phyloP scores from a whole-genome alignment of 306 rosid species.

The Vigna unguiculata region DNA sequence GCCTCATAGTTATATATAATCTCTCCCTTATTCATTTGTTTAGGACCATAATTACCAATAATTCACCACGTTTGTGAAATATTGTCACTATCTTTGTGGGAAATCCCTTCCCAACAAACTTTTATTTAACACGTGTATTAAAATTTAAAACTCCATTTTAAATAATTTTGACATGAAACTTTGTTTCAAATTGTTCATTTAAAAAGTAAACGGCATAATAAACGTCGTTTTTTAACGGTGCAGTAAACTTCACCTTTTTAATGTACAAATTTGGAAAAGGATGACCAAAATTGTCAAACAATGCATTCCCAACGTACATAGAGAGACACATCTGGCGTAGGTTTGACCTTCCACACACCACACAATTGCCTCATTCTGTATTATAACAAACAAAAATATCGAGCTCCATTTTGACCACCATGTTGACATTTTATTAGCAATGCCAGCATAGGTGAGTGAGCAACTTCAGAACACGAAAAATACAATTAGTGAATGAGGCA shows the following conservation, averaged over 20 bases:
- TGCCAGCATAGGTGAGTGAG: background rate
- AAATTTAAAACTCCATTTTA: background rate
- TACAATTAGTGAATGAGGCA: background rate
- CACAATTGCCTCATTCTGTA: background rate
- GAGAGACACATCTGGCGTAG: background rate
- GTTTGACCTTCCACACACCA: background rate
- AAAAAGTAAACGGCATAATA: background rate
- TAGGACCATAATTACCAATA: too few species aligned
- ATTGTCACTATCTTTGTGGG: too few species aligned
- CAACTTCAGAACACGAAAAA: background rate
- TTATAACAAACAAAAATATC: too few species aligned
- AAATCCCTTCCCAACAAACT: too few species aligned
- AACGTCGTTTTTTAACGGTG: background rate
- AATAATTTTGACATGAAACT: background rate
- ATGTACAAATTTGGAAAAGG: background rate
- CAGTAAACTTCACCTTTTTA: background rate
- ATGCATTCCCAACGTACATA: background rate
- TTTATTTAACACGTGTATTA: background rate
- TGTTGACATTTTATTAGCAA: background rate
- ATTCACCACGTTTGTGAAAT: too few species aligned
- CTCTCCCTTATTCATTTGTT: background rate
- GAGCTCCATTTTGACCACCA: background rate
- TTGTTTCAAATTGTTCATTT: background rate
- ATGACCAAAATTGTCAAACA: background rate
- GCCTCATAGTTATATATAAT: background rate